Evolutionary conservation across 257 asterid genomes (phyloP).

Genomic region (Coffea eugenioides): DNA sequence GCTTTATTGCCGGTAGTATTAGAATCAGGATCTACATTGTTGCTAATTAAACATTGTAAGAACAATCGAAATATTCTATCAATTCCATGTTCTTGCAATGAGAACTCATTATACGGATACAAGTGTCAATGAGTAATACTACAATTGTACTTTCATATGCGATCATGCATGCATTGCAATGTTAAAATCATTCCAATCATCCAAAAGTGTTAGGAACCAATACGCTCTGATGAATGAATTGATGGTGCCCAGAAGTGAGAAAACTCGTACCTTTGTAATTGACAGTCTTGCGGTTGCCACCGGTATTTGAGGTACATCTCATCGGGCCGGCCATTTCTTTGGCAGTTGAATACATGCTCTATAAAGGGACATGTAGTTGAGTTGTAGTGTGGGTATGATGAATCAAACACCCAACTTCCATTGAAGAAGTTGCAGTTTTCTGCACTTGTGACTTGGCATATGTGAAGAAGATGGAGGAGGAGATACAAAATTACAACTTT

Average conservation of each 20-base stretch:
- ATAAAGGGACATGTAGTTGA: constrained; percentile 68
- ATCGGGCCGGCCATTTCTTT: constrained; percentile 73
- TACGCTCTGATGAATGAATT: too few relatives aligned
- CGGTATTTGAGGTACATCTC: constrained; percentile 52
- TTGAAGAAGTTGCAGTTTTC: too few relatives aligned
- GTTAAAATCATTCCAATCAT: neutral
- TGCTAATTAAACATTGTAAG: too few relatives aligned
- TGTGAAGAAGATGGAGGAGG: too few relatives aligned
- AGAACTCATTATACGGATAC: too few relatives aligned
- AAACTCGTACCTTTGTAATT: constrained; percentile 46
- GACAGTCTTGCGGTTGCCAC: constrained; percentile 74
- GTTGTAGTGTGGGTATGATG: constrained; percentile 46
- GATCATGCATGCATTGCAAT: neutral
- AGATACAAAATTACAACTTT: too few relatives aligned
- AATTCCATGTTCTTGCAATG: too few relatives aligned
- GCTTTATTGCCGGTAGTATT: too few relatives aligned
- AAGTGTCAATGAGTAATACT: neutral
- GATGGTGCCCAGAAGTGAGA: neutral
- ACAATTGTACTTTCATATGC: neutral
- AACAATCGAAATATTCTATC: too few relatives aligned
- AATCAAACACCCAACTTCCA: constrained; percentile 59
- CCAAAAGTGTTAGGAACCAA: neutral
- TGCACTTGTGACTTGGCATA: too few relatives aligned
- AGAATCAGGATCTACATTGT: too few relatives aligned
- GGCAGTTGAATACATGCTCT: constrained; percentile 68